Conservation (phyloP, 352 stramenopile species). For the Phytophthora pluvialis region DNA sequence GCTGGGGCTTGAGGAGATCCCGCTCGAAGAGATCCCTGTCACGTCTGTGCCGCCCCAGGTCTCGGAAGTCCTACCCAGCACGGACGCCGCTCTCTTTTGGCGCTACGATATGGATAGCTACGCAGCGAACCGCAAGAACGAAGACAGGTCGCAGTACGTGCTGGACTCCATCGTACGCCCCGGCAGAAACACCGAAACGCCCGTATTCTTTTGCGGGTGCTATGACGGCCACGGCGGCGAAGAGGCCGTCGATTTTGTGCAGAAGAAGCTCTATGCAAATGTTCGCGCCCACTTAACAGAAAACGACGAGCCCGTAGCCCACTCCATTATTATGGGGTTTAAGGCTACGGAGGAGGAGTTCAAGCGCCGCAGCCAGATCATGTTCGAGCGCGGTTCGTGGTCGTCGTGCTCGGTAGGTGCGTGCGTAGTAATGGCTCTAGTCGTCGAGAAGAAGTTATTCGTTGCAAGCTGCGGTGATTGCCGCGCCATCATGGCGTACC, state of each 20-base stretch:
- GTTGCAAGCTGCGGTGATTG: constrained; percentile 73
- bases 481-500: constrained; percentile 70
- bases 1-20: constrained; percentile 42
- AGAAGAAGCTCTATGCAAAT: constrained; percentile 66
- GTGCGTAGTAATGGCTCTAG: constrained; percentile 62
- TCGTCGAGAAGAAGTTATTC: constrained; percentile 62
- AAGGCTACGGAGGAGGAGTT: constrained; percentile 71
- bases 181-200: constrained; percentile 19
- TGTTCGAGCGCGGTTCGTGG: constrained; percentile 66
- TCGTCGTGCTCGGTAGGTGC: constrained; percentile 68
- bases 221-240: constrained; percentile 76
- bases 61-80: constrained; percentile 56
- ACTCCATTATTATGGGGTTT: constrained; percentile 66
- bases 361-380: constrained; percentile 50
- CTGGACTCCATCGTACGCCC: constrained; percentile 41
- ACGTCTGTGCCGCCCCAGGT: constrained; percentile 55
- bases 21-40: constrained; percentile 57
- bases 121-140: constrained; percentile 66
- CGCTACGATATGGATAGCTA: constrained; percentile 78
- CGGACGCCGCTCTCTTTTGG: constrained; percentile 54
- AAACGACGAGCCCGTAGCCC: constrained; percentile 37
- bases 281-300: constrained; percentile 47
- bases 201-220: constrained; percentile 74
- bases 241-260: constrained; percentile 70
- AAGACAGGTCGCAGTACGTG: constrained; percentile 69